Percentiles rank a stretch among this genome's conserved stretches.
These are phyloP conservation scores for Gilbertella persicaria DNA, from an alignment of 371 early-diverging fungal genomes.

Conservation along the genomic window DNA sequence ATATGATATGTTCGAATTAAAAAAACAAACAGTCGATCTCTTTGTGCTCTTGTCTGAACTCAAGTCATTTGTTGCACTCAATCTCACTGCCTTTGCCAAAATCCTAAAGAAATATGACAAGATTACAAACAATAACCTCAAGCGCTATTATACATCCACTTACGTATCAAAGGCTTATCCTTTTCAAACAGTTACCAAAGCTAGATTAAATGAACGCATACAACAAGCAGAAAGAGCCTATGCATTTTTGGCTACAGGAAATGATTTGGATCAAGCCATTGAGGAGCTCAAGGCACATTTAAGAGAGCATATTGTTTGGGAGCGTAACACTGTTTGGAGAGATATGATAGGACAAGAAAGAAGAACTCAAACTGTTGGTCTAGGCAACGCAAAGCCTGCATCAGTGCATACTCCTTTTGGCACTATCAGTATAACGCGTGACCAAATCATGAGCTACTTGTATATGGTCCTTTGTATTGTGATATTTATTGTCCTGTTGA, in stretches of 20 bases:
- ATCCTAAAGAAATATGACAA: conserved; percentile 98
- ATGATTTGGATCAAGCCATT: conserved; percentile 62
- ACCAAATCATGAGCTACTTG: conserved; percentile 37
- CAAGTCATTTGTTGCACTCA: conserved; percentile 88
- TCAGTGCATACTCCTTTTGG: conserved; percentile 51
- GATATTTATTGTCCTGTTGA: conserved; percentile 57
- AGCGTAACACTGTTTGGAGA: conserved; percentile 96
- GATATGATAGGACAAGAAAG: conserved; percentile 95
- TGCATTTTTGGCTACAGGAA: conserved; percentile 55
- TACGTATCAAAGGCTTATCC: conserved; percentile 65
- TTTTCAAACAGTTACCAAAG: conserved; percentile 60
- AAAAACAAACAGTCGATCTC: conserved; percentile 59
- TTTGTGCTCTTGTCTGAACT: conserved; percentile 84
- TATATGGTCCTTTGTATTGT: conserved; percentile 51
- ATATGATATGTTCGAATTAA: conserved; percentile 46
- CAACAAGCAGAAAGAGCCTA: conserved; percentile 60
- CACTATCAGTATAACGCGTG: conserved; percentile 36
- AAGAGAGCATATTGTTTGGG: conserved; percentile 92
- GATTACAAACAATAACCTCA: conserved; percentile 68
- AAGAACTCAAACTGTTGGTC: conserved; percentile 68
- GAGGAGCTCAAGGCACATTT: conserved; percentile 79
- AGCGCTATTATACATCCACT: conserved; percentile 46
- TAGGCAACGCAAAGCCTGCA: conserved; percentile 47
- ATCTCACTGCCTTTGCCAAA: conserved; percentile 94
- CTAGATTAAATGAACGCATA: conserved; percentile 62